Percentiles rank a stretch among this genome's conserved stretches.
Evolutionary conservation across 345 rosid genomes (phyloP).

Genomic region (Eucalyptus marginata): DNA sequence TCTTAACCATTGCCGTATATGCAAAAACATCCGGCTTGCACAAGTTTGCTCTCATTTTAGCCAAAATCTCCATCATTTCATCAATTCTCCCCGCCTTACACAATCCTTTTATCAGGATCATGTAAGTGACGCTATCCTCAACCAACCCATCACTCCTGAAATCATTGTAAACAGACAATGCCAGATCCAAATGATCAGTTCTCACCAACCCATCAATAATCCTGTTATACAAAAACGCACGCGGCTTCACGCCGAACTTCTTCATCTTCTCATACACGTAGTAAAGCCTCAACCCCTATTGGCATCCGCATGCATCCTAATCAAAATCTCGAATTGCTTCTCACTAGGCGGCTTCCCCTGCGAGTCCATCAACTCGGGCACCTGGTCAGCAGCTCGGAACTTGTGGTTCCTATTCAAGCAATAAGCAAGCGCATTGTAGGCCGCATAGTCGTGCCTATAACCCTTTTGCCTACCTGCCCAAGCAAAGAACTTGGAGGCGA

Average conservation of each 20-base stretch:
- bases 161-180: constrained; percentile 68
- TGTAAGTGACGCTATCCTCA: constrained; percentile 71
- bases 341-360: constrained; percentile 75
- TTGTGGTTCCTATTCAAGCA: constrained; percentile 52
- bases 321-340: constrained; percentile 86
- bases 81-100: constrained; percentile 56
- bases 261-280: constrained; percentile 87
- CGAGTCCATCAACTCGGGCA: constrained; percentile 79
- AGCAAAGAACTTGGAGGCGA: constrained; percentile 80
- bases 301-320: constrained; percentile 84
- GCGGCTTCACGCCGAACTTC: constrained; percentile 61
- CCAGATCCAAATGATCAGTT: constrained; percentile 62
- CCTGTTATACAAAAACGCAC: constrained; percentile 66
- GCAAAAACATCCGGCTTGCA: constrained; percentile 92
- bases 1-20: constrained; percentile 60
- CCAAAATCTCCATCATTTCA: constrained; percentile 51
- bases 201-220: constrained; percentile 64
- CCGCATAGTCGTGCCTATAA: constrained; percentile 50
- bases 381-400: constrained; percentile 80
- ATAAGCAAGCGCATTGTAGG: constrained; percentile 89
- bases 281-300: constrained; percentile 65
- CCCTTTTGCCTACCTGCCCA: constrained; percentile 98
- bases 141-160: constrained; percentile 53
- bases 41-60: constrained; percentile 51
- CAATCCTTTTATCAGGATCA: constrained; percentile 70